Base-by-base conservation (phyloP, 345 rosid genomes). In the Citrus glauca region DNA sequence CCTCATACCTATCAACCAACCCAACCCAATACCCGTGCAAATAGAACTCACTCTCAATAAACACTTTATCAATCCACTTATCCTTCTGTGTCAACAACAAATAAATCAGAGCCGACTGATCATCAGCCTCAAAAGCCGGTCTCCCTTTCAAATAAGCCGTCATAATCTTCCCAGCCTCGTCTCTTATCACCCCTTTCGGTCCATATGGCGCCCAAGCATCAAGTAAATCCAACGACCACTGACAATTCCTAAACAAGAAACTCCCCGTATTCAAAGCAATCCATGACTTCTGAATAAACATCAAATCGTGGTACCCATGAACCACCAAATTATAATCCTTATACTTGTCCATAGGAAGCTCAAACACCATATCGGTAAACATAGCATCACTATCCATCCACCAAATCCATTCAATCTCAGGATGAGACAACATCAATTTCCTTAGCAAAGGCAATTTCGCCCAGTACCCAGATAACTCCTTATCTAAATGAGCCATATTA, bases 301-400 rank as follows among this genome's bases (percentile, higher is more conserved):
- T 48, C 87, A 95, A 83, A 84, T 95, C 98, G 0, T 97, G 96
- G 75, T 95, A 95, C 35, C 98, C 98, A 63, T 93, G 98, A 77
- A 95, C 86, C 71, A 95, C 98, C 91, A 95, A 72, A 84, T 93
- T 91, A 72, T 92, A 89, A 53, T 86, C 80, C 57, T 83, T 82
- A 62, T 95, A 95, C 85, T 87, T 92, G 32, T 78, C 56, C 61
- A 91, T 60, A 0, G 98, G 97, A 78, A 93, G 85, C 91, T 95
- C 90, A 73, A 95, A 95, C 74, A 93, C 96, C 94, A 95, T 93
- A 72, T 95, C 97, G 8, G 98, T 93, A 65, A 95, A 95, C 89
- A 95, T 76, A 4, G 98, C 98, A 84, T 95, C 98, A 87, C 98
- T 95, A 33, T 95, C 98, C 98, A 95, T 93, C 98, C 98, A 95